These are phyloP conservation scores for Phytophthora tentaculata DNA, from an alignment of 352 stramenopile genomes.

Conservation along the genomic window DNA sequence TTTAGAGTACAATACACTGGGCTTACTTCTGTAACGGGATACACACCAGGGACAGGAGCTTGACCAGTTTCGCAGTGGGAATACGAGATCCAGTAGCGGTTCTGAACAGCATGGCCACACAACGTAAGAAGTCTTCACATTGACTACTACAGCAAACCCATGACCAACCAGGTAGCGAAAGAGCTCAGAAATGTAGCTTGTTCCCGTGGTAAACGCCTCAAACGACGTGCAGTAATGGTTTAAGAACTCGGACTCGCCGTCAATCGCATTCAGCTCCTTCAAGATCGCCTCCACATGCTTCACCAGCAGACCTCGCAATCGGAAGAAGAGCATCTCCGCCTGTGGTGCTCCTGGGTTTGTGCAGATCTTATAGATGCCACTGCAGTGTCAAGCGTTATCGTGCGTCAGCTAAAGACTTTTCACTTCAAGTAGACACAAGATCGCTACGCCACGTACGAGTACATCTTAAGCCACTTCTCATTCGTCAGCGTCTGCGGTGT, in stretches of 20 bases:
- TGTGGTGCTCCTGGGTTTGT: conserved; percentile 83
- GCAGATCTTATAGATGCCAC: conserved; percentile 90
- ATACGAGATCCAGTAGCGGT: conserved; percentile 90
- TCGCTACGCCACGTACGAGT: conserved; percentile 61
- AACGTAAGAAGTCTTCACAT: conserved; percentile 1
- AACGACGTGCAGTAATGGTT: conserved; percentile 74
- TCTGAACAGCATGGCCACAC: conserved; percentile 37
- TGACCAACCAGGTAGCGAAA: conserved; percentile 75
- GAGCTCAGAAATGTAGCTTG: conserved; percentile 82
- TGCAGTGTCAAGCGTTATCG: conserved; percentile 22
- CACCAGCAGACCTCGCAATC: conserved; percentile 70
- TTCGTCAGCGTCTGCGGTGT: conserved; percentile 72
- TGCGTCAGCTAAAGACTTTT: background rate
- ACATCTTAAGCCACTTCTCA: conserved; percentile 89
- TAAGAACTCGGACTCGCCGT: conserved; percentile 74
- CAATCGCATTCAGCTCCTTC: conserved; percentile 59
- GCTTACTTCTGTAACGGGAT: conserved; percentile 79
- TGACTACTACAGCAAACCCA: background rate
- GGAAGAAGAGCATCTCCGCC: conserved; percentile 85
- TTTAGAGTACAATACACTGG: background rate
- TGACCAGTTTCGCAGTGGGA: conserved; percentile 87
- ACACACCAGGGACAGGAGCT: conserved; percentile 83
- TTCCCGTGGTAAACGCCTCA: conserved; percentile 75
- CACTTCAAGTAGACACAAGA: background rate
- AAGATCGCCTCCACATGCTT: conserved; percentile 71